Conservation (phyloP, 2,329 filamentous ascomycete genomes). For the Fusarium sp. region DNA sequence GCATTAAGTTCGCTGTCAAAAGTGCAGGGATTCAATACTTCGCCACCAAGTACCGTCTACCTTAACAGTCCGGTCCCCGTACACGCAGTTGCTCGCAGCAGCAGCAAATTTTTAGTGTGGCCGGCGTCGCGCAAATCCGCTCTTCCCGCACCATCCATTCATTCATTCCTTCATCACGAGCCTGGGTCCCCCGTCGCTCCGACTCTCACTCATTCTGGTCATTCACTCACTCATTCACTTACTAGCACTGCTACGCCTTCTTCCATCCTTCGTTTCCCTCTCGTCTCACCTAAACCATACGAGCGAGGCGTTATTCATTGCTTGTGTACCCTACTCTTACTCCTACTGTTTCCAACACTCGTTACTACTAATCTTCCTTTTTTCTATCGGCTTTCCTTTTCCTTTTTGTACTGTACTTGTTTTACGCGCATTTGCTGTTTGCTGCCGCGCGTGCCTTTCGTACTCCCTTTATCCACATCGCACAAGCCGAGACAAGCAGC, state of each 20-base stretch:
- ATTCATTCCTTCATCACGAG: constrained; percentile 16
- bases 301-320: constrained; percentile 19
- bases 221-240: constrained; percentile 2
- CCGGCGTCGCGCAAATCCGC: constrained; percentile 29
- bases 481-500: constrained; percentile 39
- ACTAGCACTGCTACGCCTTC: constrained; percentile 17
- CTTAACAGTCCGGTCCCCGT: constrained; percentile 14
- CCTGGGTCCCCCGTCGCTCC: constrained; percentile 12
- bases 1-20: constrained; percentile 13
- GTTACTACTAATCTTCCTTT: constrained; percentile 24
- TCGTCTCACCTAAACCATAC: constrained; percentile 25
- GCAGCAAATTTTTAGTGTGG: constrained; percentile 31
- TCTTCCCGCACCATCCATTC: constrained; percentile 34
- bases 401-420: constrained; percentile 7
- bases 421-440: constrained; percentile 22
- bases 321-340: constrained; percentile 16
- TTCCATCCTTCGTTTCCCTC: constrained; percentile 32
- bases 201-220: constrained; percentile 10
- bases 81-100: constrained; percentile 17
- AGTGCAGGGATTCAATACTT: constrained; percentile 27
- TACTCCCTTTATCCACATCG: constrained; percentile 36
- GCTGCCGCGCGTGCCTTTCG: constrained; percentile 32
- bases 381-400: constrained; percentile 10
- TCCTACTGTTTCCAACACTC: constrained; percentile 34
- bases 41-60: constrained; percentile 30